Evolutionary conservation across 2,329 filamentous ascomycete genomes (phyloP), one percentile per base, ranked within the genome.

Genomic region (Plenodomus tracheiphilus): DNA sequence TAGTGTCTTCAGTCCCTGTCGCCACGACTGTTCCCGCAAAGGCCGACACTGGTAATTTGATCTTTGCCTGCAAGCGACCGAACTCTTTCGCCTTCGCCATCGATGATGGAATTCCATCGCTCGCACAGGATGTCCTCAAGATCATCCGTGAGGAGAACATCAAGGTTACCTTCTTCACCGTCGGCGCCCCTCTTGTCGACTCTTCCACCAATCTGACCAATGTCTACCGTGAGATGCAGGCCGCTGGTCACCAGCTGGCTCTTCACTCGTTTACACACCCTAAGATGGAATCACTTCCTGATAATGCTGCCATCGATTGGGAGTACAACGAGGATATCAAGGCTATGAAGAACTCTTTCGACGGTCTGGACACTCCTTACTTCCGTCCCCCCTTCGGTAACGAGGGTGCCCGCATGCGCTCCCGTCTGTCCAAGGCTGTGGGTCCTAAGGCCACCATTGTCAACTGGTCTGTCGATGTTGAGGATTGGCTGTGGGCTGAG

Each of bases 71-170:
- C 76, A 85, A 81, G 56, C 79, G 85, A 16, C 85, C 85, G 39
- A 86, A 87, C 72, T 85, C 81, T 0, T 88, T 89, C 65, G 86
- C 86, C 1, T 88, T 89, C 66, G 85, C 85, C 41, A 88, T 89
- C 54, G 86, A 88, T 64, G 86, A 89, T 66, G 86, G 85, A 18
- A 76, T 81, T 42, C 85, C 85, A 39, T 62, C 72, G 28, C 77
- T 81, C 47, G 84, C 84, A 1, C 78, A 84, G 69, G 71, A 81
- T 53, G 82, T 87, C 17, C 81, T 86, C 72, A 72, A 79, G 35
- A 83, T 85, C 44, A 75, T 89, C 59, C 78, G 81, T 17, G 79
- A 81, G 17, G 85, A 84, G 43, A 68, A 75, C 46, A 84, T 88
- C 59, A 79, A 83, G 56, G 85, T 87, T 2, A 89, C 86, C 1